phyloP scores from a whole-genome alignment of 148 eudicot species.

The Gaultheria prostrata region DNA sequence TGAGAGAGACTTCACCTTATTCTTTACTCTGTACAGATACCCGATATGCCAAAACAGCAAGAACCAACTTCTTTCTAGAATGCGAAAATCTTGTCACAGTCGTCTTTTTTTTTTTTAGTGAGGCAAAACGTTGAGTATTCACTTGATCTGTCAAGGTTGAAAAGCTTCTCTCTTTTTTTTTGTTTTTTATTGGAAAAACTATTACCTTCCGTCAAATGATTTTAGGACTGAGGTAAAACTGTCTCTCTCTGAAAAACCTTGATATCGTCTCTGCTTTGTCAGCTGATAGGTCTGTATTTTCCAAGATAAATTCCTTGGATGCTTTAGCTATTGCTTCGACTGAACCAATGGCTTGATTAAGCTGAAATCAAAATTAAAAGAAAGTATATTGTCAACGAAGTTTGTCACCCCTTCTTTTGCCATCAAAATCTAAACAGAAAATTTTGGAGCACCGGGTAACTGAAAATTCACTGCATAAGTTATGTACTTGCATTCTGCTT shows the following conservation, averaged over 20 bases:
- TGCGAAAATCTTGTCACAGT: background rate
- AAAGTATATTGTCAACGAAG: background rate
- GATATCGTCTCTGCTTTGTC: conserved; percentile 76
- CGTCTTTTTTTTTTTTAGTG: background rate
- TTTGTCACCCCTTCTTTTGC: background rate
- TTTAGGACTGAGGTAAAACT: conserved; percentile 72
- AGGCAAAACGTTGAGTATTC: background rate
- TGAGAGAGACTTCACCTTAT: background rate
- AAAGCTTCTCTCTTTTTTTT: background rate
- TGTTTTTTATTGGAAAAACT: background rate
- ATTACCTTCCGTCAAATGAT: conserved; percentile 34
- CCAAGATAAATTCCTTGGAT: conserved; percentile 68
- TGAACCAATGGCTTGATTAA: conserved; percentile 81
- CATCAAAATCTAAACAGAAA: background rate
- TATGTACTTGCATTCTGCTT: background rate
- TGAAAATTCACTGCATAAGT: background rate
- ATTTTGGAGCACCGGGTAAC: background rate
- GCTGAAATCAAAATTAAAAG: too few relatives aligned
- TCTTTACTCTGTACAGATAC: background rate
- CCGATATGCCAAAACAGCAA: background rate
- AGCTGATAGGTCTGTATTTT: conserved; percentile 84
- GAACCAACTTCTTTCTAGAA: background rate
- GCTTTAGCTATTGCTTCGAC: conserved; percentile 93
- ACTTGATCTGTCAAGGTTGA: conserved; percentile 8
- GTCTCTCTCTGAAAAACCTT: conserved; percentile 79